Evolutionary conservation across 2,329 filamentous ascomycete genomes (phyloP).

Genomic region (Fusarium floridanum): DNA sequence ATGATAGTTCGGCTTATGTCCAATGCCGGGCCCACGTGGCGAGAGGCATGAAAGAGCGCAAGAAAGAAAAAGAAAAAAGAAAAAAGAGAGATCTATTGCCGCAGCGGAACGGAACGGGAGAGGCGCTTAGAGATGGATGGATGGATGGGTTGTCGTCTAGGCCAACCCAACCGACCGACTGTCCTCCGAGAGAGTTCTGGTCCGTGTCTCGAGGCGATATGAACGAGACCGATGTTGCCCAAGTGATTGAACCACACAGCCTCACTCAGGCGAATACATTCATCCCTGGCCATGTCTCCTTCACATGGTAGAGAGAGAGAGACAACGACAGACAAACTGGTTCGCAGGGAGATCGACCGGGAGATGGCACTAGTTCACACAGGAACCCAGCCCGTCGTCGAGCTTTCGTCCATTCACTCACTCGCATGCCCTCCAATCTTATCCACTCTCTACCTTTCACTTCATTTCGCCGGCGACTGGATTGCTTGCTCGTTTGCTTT

Average conservation of each 20-base stretch:
- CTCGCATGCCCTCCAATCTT: not conserved
- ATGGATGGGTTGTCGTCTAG: not conserved
- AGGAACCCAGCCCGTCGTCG: not conserved
- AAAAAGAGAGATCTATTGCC: constrained; percentile 6
- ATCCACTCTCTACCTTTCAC: constrained; percentile 29
- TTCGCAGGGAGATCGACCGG: constrained; percentile 26
- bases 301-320: not conserved
- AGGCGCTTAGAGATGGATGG: constrained; percentile 9
- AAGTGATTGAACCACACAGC: not conserved
- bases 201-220: constrained; percentile 1
- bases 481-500: constrained; percentile 4
- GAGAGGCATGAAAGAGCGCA: constrained; percentile 15
- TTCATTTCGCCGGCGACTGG: constrained; percentile 40
- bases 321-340: not conserved
- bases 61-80: too few species aligned
- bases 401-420: not conserved
- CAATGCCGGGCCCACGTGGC: constrained; percentile 46
- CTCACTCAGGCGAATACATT: not conserved
- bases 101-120: constrained; percentile 37
- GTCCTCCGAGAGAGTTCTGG: not conserved
- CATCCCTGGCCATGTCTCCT: not conserved
- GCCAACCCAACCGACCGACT: constrained; percentile 3
- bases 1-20: constrained; percentile 19
- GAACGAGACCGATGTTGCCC: not conserved
- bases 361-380: not conserved